Evolutionary conservation across 306 rosid species (phyloP), one percentile per base, ranked within the genome.

Genomic region (Cercis canadensis): DNA sequence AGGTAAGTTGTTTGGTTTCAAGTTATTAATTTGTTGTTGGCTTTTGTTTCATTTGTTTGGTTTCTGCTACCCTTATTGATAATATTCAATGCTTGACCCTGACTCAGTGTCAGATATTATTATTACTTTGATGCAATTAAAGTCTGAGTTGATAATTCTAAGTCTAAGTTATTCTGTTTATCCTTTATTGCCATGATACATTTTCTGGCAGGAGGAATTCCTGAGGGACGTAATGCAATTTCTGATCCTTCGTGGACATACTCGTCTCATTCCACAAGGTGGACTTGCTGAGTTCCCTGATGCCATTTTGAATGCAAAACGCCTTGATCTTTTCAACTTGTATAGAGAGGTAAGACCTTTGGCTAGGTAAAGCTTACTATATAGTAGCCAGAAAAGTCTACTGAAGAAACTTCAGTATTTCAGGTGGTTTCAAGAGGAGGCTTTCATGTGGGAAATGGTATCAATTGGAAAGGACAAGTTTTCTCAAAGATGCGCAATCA

Each of bases 351-450:
- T 86, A 72, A 70, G 75, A 32, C 34, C 57, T 70, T 70, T 55
- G 40, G 41, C 64, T 54, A 13, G 10, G 34, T 14, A 43, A 53
- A 49, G 72, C 59, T 75, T 45, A 56, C 67, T 34, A 31, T 39
- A 57, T 60, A 40, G 52, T 43, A 65, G 39, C 29, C 57, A 32
- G 39, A 70, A 66, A 60, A 59, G 15, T 58, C 45, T 24, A 41
- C 36, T 73, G 69, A 12, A 74, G 33, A 61, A 15, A 46, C 49
- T 49, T 13, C 41, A 36, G 67, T 36, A 55, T 67, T 64, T 73
- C 78, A 92, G 98, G 98, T 94, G 85, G 98, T 94, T 65, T 87
- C 98, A 14, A 86, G 98, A 80, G 98, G 98, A 74, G 98, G 98
- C 65, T 94, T 94, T 84, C 96, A 94, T 57, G 98, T 94, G 24